These are phyloP conservation scores for Hyparrhenia diplandra DNA, from an alignment of 176 grass and related monocot species.

Conservation along the genomic window DNA sequence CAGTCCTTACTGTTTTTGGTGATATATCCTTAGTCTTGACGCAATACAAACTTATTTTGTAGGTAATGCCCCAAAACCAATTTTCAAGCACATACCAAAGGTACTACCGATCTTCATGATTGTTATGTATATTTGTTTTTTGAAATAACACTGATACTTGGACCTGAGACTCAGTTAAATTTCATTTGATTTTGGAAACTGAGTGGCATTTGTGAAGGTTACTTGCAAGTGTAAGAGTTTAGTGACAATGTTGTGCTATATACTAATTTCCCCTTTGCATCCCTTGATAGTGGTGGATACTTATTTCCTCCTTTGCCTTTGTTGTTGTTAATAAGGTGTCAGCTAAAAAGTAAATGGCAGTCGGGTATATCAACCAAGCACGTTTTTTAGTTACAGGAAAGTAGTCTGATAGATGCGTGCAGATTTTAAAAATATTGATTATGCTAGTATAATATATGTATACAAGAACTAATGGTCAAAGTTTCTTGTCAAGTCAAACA, in stretches of 20 bases:
- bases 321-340: no score
- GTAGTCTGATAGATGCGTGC: background rate
- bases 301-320: no score
- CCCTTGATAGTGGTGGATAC: no score
- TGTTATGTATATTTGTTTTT: background rate
- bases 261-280: background rate
- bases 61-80: conserved; percentile 53
- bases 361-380: no score
- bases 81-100: conserved; percentile 98
- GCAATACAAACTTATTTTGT: conserved; percentile 25
- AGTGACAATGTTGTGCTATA: background rate
- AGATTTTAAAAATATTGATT: background rate
- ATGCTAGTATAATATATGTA: background rate
- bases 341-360: no score
- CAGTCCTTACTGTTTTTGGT: background rate
- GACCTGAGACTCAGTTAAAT: background rate
- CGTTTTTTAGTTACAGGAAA: no score
- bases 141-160: background rate
- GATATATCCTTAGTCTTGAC: background rate
- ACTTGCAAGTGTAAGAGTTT: background rate
- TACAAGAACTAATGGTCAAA: background rate
- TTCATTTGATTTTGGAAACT: background rate
- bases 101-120: conserved; percentile 26
- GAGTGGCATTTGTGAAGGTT: background rate
- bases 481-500: background rate